Base-by-base conservation (phyloP, 352 stramenopile species). In the Globisporangium barbulae region DNA sequence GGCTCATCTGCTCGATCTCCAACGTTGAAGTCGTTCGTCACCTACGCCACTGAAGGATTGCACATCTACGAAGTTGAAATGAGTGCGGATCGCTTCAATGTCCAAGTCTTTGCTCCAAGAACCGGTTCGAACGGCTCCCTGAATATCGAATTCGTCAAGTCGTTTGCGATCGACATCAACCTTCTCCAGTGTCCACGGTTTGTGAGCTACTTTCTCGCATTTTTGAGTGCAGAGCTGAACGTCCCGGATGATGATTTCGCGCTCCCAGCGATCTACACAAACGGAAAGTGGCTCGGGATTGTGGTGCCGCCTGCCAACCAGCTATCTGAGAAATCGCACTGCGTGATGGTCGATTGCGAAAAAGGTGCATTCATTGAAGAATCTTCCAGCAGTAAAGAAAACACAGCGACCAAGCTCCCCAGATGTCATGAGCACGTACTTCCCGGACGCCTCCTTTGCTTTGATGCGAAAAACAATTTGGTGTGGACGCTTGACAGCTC, bases 11-110 rank as follows among this genome's bases (percentile, higher is more conserved):
- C 48, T 19, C 33, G 5, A 61, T 60, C 28, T 12, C 25, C 9
- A 45, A 66, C 60, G 21, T 53, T 17, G 53, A 78, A 63, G n/a
- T 63, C 59, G 37, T 73, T 83, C 1, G 73, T 77, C 50, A 55
- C 59, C 0, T 88, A 87, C 53, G 47, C 71, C 22, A 76, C 81
- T 10, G 81, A 90, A 74, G 81, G 81, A n/a, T 60, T 59, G 56
- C 48, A 64, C 0, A 70, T 91, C 13, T 91, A 85, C 59, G 78
- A 91, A 30, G 69, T 91, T 44, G 60, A 76, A 30, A 63, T 84
- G 56, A 64, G 63, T 28, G 64, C 69, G 0, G 67, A 74, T 47
- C 28, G 58, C 7, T 79, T 87, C 63, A 30, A 50, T 33, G 71
- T 91, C 1, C 73, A 65, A 13, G 68, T 85, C 22, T 85, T 89